phyloP scores from a whole-genome alignment of 345 rosid genomes.

The Erodium maritimum region DNA sequence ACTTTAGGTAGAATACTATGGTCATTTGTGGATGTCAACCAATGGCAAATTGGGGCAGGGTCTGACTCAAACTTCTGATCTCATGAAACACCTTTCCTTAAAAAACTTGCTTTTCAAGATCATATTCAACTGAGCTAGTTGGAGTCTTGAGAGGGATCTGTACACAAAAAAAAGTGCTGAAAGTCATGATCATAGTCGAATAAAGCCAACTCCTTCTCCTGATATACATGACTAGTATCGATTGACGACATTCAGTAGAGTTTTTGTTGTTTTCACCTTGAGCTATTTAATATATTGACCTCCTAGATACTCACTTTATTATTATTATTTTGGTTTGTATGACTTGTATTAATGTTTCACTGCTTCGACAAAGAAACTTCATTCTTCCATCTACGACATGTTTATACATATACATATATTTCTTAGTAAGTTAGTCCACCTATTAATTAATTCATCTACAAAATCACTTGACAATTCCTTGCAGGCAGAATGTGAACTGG shows the following conservation, averaged over 20 bases:
- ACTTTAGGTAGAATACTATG: not conserved
- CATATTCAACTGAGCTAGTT: not conserved
- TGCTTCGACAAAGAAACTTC: no score
- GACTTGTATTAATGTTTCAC: no score
- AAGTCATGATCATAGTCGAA: not conserved
- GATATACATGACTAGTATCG: not conserved
- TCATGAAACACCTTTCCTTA: not conserved
- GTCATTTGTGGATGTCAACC: not conserved
- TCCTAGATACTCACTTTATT: not conserved
- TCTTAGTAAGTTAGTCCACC: not conserved
- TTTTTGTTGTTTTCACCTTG: not conserved
- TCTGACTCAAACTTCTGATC: not conserved
- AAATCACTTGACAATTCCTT: slow-evolving; percentile 7
- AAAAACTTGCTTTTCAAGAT: not conserved
- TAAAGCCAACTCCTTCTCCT: not conserved
- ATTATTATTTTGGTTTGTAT: not conserved
- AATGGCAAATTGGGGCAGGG: not conserved
- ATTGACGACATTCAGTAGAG: not conserved
- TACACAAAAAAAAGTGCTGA: not conserved
- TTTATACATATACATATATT: not conserved
- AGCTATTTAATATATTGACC: not conserved
- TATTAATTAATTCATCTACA: slow-evolving; percentile 3
- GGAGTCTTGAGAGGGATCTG: not conserved
- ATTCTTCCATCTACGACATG: no score
- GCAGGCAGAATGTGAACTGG: slow-evolving; percentile 79